Evolutionary conservation across 164 flowering plant genomes (phyloP), one percentile per base, ranked within the genome.

Genomic region (Annona cherimola): DNA sequence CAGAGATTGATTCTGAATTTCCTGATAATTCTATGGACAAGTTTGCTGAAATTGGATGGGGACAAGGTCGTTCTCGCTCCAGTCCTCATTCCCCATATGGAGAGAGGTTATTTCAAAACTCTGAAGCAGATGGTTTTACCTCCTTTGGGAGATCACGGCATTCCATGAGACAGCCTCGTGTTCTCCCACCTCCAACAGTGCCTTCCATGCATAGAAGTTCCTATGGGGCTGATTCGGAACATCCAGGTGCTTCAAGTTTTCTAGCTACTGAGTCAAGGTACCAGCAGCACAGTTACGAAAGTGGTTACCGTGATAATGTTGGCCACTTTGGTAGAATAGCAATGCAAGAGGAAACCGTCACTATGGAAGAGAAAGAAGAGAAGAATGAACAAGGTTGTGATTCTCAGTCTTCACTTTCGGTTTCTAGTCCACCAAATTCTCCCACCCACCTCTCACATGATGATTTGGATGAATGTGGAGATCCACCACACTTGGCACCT

Each of bases 371-470:
- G 74, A 80, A 76, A 54, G 61, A 73, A 55, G 84, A 84, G 42
- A 77, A 77, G 75, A 73, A 73, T 61, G 42, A 85, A 9, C 70
- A 82, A 14, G 78, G 93, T 71, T 91, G 94, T 82, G 99, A 88
- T 66, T 94, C 98, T 16, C 99, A 90, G 68, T 92, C 98, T 42
- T 90, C 99, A 6, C 89, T 92, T 2, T 92, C 92, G 45, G 94
- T 94, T 71, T 87, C 98, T 40, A 94, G 99, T 74, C 86, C 95
- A 5, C 99, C 99, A 18, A 82, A 61, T 75, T 92, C 99, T 64
- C 98, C 99, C 11, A 81, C 90, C 73, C 97, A 88, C 78, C 90
- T 91, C 41, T 95, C 98, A 11, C 90, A 91, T 79, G 96, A 93
- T 84, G 98, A 91, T 64, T 76, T 93, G 82, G 97, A 93, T 75